Conservation (phyloP, 148 eudicot genomes). For the Chenopodium berlandieri region DNA sequence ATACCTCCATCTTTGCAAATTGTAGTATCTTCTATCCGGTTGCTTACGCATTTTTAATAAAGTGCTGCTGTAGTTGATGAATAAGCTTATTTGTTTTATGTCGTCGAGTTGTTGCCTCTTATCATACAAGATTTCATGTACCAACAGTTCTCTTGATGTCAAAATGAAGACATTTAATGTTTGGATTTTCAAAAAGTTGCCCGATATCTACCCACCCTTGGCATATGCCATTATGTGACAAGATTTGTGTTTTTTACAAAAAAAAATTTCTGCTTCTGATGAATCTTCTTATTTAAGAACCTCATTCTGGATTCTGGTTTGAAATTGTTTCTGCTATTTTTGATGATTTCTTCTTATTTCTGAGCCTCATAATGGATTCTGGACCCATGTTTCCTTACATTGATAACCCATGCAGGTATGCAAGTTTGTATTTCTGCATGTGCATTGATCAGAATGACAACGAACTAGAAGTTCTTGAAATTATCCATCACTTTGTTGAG, state of each 20-base stretch:
- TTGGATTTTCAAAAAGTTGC: neutral
- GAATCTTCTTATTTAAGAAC: neutral
- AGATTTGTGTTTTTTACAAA: no score
- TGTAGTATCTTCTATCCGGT: neutral
- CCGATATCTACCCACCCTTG: neutral
- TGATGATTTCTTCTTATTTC: neutral
- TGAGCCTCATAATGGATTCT: neutral
- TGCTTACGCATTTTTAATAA: neutral
- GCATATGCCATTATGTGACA: neutral
- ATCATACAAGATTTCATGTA: neutral
- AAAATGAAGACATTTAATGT: neutral
- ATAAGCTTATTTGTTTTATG: neutral
- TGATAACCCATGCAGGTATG: constrained; percentile 54
- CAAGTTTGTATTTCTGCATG: constrained; percentile 95
- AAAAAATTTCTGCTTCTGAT: neutral
- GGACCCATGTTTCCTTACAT: neutral
- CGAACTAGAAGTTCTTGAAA: constrained; percentile 87
- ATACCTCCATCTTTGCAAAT: neutral
- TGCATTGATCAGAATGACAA: constrained; percentile 89
- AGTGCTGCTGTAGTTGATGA: neutral
- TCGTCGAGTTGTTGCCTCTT: neutral
- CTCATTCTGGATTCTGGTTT: neutral
- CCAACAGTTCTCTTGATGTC: neutral
- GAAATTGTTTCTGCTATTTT: no score
- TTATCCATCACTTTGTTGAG: constrained; percentile 89